Conservation (phyloP, 441 rosid species). For the Eutrema salsugineum region DNA sequence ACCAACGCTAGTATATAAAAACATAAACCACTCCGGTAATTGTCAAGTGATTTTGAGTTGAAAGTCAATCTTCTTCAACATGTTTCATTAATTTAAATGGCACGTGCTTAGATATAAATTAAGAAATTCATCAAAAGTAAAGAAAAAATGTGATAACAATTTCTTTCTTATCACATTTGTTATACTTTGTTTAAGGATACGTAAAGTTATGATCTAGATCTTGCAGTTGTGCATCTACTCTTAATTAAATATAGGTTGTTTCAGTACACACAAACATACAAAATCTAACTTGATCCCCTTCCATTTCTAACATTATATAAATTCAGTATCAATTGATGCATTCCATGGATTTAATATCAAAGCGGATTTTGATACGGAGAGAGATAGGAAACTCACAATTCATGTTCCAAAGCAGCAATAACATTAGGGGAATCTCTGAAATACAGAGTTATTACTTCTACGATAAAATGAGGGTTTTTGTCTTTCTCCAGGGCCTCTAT, state of each 20-base stretch:
- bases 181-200: not conserved
- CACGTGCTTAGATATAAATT: not conserved
- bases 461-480: slow-evolving; percentile 6
- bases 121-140: not conserved
- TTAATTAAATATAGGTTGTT: not conserved
- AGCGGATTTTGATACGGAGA: not conserved
- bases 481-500: slow-evolving; percentile 24
- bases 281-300: not conserved
- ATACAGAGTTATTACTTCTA: slow-evolving; percentile 26
- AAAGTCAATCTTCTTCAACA: too few relatives aligned
- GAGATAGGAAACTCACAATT: slow-evolving; percentile 21
- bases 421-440: slow-evolving; percentile 28
- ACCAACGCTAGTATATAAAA: not conserved
- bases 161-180: not conserved
- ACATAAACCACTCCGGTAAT: not conserved
- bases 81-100: not conserved
- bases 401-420: slow-evolving; percentile 21
- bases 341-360: not conserved
- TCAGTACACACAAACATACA: not conserved
- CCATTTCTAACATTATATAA: not conserved
- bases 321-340: not conserved
- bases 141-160: not conserved
- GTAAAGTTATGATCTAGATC: not conserved
- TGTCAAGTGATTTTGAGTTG: too few relatives aligned
- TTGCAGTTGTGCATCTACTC: not conserved